Evolutionary conservation across 2,329 filamentous ascomycete species (phyloP), one percentile per base, ranked within the genome.

Genomic region (Gnomoniopsis sp.): DNA sequence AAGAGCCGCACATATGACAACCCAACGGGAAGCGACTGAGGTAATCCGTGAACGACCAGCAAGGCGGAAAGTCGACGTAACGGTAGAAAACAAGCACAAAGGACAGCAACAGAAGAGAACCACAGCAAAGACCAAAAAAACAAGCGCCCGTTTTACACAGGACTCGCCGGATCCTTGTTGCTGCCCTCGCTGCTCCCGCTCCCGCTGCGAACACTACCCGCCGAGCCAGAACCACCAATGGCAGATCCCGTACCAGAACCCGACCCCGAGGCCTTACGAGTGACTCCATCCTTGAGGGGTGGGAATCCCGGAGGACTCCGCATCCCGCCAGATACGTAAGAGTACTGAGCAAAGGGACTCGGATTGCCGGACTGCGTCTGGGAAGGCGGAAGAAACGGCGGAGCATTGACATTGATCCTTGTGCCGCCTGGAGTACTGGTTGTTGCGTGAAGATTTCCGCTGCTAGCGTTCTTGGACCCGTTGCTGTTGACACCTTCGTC

Each of bases 121-220:
- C 8, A 55, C 23, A 41, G 22, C 12, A 38, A 23, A 22, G 41
- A 34, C 30, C 44, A n/a, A 43, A 41, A 49, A 54, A 38, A 51
- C 34, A 34, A 26, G 3, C 2, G n/a, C n/a, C 59, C 30, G 33
- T 15, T 22, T 66, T 58, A 70, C 33, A 68, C 55, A 43, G 81
- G 83, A 67, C 84, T 86, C 61, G 75, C 76, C 23, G 81, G 78
- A 65, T 84, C 82, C 53, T 75, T 72, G 38, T 76, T 68, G 66
- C 80, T 82, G n/a, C 74, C 76, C 51, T 68, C 67, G 43, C 79
- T 77, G 64, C 79, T 82, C 34, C 75, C 77, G 62, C 75, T 74
- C 59, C 75, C 74, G 49, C 74, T 77, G 43, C 72, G 69, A 49
- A 70, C 57, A 44, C 53, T 56, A 46, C 46, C 53, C 44, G 44